These are phyloP conservation scores for Saccharum spontaneum DNA, from an alignment of 176 grass and related monocot genomes.

Conservation along the genomic window DNA sequence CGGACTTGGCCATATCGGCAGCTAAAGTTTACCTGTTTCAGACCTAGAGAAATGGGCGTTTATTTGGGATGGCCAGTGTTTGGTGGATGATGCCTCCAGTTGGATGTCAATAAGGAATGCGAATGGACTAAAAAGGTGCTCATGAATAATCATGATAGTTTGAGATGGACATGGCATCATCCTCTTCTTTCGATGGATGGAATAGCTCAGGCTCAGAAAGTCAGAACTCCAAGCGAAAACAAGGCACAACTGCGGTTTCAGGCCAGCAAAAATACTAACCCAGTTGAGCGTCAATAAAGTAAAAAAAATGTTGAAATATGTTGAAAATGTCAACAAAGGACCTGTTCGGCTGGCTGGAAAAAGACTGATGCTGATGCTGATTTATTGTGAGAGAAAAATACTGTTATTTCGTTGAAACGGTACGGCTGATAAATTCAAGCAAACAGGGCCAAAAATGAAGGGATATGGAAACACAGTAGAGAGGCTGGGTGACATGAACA, in stretches of 20 bases:
- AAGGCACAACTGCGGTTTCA: neutral
- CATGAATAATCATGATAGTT: neutral
- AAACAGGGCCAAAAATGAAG: neutral
- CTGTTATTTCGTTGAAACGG: too few species aligned
- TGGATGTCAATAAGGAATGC: neutral
- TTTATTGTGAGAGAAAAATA: too few species aligned
- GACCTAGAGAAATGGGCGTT: neutral
- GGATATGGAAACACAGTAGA: neutral
- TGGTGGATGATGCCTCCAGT: slow-evolving; percentile 25
- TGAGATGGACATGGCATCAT: neutral
- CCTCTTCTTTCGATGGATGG: neutral
- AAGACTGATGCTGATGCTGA: too few species aligned
- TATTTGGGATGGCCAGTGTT: neutral
- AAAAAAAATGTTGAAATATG: neutral
- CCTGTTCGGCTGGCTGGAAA: too few species aligned
- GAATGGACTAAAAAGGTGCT: neutral
- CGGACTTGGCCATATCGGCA: neutral
- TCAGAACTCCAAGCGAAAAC: neutral
- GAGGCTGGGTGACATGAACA: neutral
- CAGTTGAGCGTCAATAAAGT: neutral
- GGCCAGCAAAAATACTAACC: neutral
- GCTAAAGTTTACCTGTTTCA: slow-evolving; percentile 14
- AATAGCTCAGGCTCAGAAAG: neutral
- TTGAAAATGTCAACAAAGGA: neutral
- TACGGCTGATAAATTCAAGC: too few species aligned